Conservation (phyloP, 345 rosid genomes). For the Dipteronia dyeriana region DNA sequence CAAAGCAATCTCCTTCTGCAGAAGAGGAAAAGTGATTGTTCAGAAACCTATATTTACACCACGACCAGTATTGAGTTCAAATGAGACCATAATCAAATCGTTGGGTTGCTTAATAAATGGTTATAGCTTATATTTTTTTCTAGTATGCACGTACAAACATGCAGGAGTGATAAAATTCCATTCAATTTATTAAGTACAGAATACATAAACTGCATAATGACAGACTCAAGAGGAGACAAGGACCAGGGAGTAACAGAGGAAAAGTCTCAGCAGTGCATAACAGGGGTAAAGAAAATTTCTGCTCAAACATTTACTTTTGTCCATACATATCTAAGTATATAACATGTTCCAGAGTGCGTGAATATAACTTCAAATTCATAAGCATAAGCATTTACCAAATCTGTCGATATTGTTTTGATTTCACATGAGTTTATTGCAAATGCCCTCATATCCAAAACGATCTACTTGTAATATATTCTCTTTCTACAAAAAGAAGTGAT, state of each 20-base stretch:
- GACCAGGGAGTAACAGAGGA: neutral
- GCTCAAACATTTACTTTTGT: neutral
- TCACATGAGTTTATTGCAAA: neutral
- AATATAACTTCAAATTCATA: neutral
- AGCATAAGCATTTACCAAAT: neutral
- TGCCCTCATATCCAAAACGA: neutral
- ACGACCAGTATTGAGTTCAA: conserved; percentile 2
- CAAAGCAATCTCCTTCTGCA: conserved; percentile 96
- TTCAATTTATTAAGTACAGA: neutral
- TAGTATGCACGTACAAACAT: neutral
- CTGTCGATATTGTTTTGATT: neutral
- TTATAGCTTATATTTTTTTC: neutral
- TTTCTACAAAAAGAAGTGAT: neutral
- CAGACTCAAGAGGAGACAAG: neutral
- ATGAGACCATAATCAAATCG: neutral
- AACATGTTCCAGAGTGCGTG: neutral
- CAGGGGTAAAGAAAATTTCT: neutral
- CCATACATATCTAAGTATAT: neutral
- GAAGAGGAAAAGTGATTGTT: conserved; percentile 21
- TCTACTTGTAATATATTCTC: neutral
- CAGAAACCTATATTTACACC: neutral
- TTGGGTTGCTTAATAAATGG: neutral
- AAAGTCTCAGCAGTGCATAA: neutral
- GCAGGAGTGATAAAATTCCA: neutral
- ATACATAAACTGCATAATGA: neutral